Base-by-base conservation (phyloP, 2,329 filamentous ascomycete species). In the Xylaria sp. region DNA sequence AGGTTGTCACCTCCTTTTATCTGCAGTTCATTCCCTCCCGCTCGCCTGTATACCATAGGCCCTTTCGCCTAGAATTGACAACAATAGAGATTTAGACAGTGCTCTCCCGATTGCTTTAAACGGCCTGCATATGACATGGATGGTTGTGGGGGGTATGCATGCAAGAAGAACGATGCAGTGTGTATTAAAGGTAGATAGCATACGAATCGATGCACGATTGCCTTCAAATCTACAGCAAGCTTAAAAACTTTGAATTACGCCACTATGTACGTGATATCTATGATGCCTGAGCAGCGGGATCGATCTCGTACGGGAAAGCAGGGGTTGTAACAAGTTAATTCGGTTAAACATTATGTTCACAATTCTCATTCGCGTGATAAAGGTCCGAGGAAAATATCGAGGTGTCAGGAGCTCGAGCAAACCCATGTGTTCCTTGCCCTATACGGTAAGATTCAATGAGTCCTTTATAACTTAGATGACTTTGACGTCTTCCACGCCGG, bases 401-500 rank as follows among this genome's bases (percentile, higher is more conserved):
- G 15, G 13, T 13, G 41, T 15, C n/a, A 17, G 7, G 31, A 17
- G 6, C 25, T 31, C 6, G 25, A 31, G 27, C 43, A 2, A 29
- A 29, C 43, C 11, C 43, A 11, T 46, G 3, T 17, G 15, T 27
- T 7, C 5, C 3, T 27, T 44, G 9, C 13, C 11, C n/a, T 23
- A 35, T n/a, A 35, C 33, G 23, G 17, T 23, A 21, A n/a, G 19
- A 23, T 21, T 33, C 23, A 6, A 23, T 25, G 13, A 10, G 17
- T 37, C 6, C 25, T 64, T 72, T 73, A 86, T 67, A 87, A 65
- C 77, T 86, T 87, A 23, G 72, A 76, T 75, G 72, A 76, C 76
- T 79, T 81, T 23, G 79, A 74, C 65, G 57, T 43, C 62, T 82
- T 77, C 75, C 85, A 84, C 27, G 78, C 73, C 40, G 85, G 85